Conservation (phyloP, 2,329 filamentous ascomycete species). For the Curvularia hawaiiensis region DNA sequence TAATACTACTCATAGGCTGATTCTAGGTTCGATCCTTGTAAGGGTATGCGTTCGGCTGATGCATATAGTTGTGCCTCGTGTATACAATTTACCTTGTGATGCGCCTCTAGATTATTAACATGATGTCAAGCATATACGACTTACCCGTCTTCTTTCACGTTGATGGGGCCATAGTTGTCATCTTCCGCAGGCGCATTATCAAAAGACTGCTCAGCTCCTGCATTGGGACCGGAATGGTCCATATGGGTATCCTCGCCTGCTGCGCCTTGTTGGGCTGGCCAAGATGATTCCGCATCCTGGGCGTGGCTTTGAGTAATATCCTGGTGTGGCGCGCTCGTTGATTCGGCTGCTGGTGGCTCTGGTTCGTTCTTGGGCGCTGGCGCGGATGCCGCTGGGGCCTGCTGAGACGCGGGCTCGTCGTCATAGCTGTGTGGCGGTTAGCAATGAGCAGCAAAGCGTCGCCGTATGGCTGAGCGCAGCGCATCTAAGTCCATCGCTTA, state of each 20-base stretch:
- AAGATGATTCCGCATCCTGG: slow-evolving; percentile 23
- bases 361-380: slow-evolving; percentile 28
- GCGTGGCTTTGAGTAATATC: slow-evolving; percentile 22
- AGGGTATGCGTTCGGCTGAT: slow-evolving; percentile 1
- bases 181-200: slow-evolving; percentile 43
- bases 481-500: slow-evolving; percentile 56
- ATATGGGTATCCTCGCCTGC: slow-evolving; percentile 38
- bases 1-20: slow-evolving; percentile 4
- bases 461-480: background rate
- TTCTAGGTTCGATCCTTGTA: slow-evolving; percentile 3
- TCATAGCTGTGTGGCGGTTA: slow-evolving; percentile 46
- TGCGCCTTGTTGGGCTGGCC: slow-evolving; percentile 26
- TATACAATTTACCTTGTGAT: slow-evolving; percentile 29
- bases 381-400: slow-evolving; percentile 26
- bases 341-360: slow-evolving; percentile 28
- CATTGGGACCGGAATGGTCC: slow-evolving; percentile 37
- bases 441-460: background rate
- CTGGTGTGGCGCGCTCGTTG: slow-evolving; percentile 22
- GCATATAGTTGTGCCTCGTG: background rate
- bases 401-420: slow-evolving; percentile 45
- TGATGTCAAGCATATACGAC: slow-evolving; percentile 43
- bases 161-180: slow-evolving; percentile 60
- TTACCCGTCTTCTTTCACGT: slow-evolving; percentile 93
- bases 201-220: slow-evolving; percentile 37
- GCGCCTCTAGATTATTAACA: slow-evolving; percentile 21